A percentile compares a stretch with the other conserved stretches of the same genome.
Conservation (phyloP, 768 basidiomycete species). For the Omphalotus guepiniiformis region DNA sequence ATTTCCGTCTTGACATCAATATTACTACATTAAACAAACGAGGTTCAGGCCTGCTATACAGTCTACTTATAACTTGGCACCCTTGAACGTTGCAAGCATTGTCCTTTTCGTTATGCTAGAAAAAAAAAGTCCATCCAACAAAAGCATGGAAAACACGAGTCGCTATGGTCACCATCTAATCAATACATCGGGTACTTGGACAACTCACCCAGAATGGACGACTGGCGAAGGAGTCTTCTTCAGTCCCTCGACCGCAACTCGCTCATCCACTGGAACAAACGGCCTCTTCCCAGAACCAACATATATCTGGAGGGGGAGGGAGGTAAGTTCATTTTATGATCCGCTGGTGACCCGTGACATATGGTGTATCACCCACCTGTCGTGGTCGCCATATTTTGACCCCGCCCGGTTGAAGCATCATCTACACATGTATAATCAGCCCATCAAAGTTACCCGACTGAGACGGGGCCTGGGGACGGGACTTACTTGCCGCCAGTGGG, state of each 20-base stretch:
- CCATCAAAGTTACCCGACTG: slow-evolving; percentile 6
- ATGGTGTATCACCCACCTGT: slow-evolving; percentile 46
- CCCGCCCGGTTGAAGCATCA: slow-evolving; percentile 87
- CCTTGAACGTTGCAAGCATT: slow-evolving; percentile 57
- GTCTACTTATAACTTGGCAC: slow-evolving; percentile 39
- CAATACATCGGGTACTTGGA: slow-evolving; percentile 12
- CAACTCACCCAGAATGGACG: slow-evolving; percentile 69
- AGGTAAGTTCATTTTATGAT: not conserved
- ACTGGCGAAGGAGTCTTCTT: slow-evolving; percentile 60
- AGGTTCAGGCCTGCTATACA: slow-evolving; percentile 13
- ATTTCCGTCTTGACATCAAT: not conserved
- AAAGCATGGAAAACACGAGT: slow-evolving; percentile 12
- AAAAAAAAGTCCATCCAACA: slow-evolving; percentile 2
- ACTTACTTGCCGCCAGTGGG: slow-evolving; percentile 83
- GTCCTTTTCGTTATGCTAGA: slow-evolving; percentile 64
- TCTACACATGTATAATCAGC: slow-evolving; percentile 37
- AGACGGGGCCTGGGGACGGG: not conserved
- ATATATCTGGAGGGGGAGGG: slow-evolving; percentile 55
- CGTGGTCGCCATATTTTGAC: slow-evolving; percentile 93
- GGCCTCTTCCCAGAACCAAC: slow-evolving; percentile 72
- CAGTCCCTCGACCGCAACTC: slow-evolving; percentile 49
- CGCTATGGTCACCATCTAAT: slow-evolving; percentile 32
- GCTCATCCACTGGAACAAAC: slow-evolving; percentile 63
- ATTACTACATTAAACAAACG: not conserved
- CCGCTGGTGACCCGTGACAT: not conserved